Conservation (phyloP, 805 yeast species). For the Candida silvicultrix region DNA sequence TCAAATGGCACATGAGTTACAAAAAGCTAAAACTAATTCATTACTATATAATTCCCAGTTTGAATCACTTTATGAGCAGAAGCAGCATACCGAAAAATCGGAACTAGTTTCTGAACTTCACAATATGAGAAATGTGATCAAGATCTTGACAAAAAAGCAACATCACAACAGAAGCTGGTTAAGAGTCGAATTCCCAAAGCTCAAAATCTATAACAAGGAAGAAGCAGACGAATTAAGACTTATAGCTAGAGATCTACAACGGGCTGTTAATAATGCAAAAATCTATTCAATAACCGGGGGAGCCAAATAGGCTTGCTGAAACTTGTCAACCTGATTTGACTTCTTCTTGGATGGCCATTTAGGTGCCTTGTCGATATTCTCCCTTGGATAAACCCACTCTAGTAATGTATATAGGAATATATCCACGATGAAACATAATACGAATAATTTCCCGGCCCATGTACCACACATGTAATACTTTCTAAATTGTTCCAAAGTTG, state of each 20-base stretch:
- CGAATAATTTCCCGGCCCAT: slow-evolving; percentile 83
- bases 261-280: slow-evolving; percentile 2
- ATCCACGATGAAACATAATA: slow-evolving; percentile 77
- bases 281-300: background rate
- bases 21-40: slow-evolving; percentile 20
- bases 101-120: slow-evolving; percentile 39
- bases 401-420: slow-evolving; percentile 54
- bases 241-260: slow-evolving; percentile 13
- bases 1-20: slow-evolving; percentile 21
- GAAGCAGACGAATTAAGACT: slow-evolving; percentile 14
- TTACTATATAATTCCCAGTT: slow-evolving; percentile 25
- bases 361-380: slow-evolving; percentile 61
- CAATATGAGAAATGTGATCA: slow-evolving; percentile 31
- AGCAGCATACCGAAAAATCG: slow-evolving; percentile 26
- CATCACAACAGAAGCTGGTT: slow-evolving; percentile 5
- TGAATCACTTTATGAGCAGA: slow-evolving; percentile 27
- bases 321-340: background rate
- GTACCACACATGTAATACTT: slow-evolving; percentile 66
- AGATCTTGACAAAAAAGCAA: slow-evolving; percentile 7
- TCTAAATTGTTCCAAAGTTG: slow-evolving; percentile 49
- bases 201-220: slow-evolving; percentile 2
- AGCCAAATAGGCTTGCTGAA: background rate
- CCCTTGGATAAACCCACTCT: slow-evolving; percentile 66
- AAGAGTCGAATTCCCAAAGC: slow-evolving; percentile 5
- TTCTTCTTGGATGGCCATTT: slow-evolving; percentile 61